Conservation (phyloP, 371 early-diverging fungal species). For the Conidiobolus incongruus region DNA sequence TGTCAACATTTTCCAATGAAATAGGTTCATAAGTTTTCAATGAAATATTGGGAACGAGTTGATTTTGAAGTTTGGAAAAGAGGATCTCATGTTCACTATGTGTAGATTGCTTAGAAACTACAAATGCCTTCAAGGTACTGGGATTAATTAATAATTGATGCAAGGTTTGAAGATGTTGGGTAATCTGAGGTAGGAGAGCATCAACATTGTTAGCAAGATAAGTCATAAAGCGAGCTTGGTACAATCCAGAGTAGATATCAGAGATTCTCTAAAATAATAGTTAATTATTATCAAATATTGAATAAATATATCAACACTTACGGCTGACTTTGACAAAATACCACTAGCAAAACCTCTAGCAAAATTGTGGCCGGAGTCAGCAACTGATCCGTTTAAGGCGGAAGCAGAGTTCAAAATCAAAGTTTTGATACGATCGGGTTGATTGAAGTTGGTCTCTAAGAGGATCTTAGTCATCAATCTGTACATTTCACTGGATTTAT, state of each 20-base stretch:
- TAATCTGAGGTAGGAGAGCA: conserved; percentile 12
- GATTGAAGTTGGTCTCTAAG: conserved; percentile 49
- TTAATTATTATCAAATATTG: not conserved
- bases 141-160: conserved; percentile 4
- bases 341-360: conserved; percentile 53
- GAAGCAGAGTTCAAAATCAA: conserved; percentile 44
- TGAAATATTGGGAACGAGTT: no score
- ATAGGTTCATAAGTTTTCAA: no score
- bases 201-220: conserved; percentile 29
- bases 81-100: no score
- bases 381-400: conserved; percentile 53
- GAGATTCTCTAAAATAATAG: conserved; percentile 6
- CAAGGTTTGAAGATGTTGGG: not conserved
- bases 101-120: no score
- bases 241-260: conserved; percentile 50
- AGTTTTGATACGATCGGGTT: conserved; percentile 43
- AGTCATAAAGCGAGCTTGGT: conserved; percentile 60
- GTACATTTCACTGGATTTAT: conserved; percentile 53
- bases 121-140: conserved; percentile 23
- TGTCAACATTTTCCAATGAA: no score
- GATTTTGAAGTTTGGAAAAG: no score
- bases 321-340: conserved; percentile 29
- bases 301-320: conserved; percentile 6
- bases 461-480: conserved; percentile 38
- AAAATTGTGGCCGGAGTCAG: conserved; percentile 60